Evolutionary conservation across 2,329 filamentous ascomycete genomes (phyloP).

Genomic region (Cladosporium sp.): DNA sequence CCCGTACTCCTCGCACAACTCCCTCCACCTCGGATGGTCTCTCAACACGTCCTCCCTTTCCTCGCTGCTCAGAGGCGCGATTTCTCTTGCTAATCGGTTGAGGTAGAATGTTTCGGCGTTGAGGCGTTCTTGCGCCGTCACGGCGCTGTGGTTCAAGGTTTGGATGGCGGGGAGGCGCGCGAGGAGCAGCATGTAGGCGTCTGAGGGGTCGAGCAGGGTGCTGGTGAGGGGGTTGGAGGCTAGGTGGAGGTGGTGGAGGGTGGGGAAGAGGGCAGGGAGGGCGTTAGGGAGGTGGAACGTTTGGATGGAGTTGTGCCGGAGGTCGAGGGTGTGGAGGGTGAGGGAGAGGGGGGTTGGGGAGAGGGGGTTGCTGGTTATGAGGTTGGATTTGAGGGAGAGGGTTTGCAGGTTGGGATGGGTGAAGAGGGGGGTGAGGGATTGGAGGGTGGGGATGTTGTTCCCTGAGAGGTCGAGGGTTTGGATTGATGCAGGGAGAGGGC

Average conservation of each 20-base stretch:
- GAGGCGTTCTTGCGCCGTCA: constrained; percentile 68
- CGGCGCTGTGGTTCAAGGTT: constrained; percentile 65
- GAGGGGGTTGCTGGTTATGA: constrained; percentile 30
- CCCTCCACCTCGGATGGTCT: constrained; percentile 50
- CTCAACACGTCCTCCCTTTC: neutral
- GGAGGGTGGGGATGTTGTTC: constrained; percentile 62
- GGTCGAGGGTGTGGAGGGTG: constrained; percentile 46
- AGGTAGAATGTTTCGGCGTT: constrained; percentile 96
- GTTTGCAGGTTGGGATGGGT: constrained; percentile 51
- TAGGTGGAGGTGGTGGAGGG: constrained; percentile 69
- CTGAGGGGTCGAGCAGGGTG: constrained; percentile 59
- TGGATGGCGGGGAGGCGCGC: constrained; percentile 67
- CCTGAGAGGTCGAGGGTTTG: constrained; percentile 66
- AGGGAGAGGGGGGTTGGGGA: constrained; percentile 40
- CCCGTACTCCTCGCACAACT: constrained; percentile 64
- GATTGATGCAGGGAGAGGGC: constrained; percentile 48
- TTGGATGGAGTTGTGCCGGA: constrained; percentile 49
- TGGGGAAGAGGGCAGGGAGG: constrained; percentile 60
- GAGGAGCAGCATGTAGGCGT: constrained; percentile 84
- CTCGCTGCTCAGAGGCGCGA: constrained; percentile 54
- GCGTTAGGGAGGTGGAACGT: constrained; percentile 55
- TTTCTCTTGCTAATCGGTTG: constrained; percentile 72
- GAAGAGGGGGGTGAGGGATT: constrained; percentile 56
- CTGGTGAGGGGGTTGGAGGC: constrained; percentile 83
- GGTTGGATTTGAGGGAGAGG: constrained; percentile 69